A percentile compares a stretch with the other conserved stretches of the same genome.
These are phyloP conservation scores for Incumbomyces lentus DNA, from an alignment of 2,329 filamentous ascomycete species.

Conservation along the genomic window DNA sequence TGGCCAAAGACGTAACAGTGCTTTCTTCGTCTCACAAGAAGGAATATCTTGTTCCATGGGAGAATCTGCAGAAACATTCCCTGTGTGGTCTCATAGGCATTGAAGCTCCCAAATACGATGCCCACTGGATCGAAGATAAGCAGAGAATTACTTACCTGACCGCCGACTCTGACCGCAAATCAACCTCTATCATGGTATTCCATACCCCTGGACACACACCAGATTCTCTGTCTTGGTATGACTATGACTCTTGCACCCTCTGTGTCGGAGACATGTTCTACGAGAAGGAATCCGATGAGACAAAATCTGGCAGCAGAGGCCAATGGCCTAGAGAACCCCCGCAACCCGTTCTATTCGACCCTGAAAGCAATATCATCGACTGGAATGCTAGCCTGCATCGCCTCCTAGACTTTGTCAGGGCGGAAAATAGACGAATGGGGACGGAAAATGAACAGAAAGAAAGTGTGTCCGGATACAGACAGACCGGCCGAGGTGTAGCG, in stretches of 20 bases:
- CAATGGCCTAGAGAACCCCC: conserved; percentile 15
- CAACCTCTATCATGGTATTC: conserved; percentile 10
- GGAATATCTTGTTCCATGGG: conserved; percentile 14
- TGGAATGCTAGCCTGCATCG: conserved; percentile 8
- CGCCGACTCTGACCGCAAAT: background rate
- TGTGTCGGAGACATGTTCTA: conserved; percentile 20
- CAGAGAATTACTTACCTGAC: conserved; percentile 2
- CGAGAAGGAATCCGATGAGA: conserved; percentile 11
- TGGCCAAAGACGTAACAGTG: conserved; percentile 8
- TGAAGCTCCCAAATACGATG: conserved; percentile 13
- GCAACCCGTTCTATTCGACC: conserved; percentile 16
- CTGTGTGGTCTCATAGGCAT: conserved; percentile 12
- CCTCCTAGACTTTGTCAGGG: conserved; percentile 4
- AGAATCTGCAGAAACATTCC: conserved; percentile 16
- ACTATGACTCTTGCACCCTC: conserved; percentile 10
- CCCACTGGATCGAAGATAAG: conserved; percentile 14
- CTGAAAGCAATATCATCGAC: conserved; percentile 12
- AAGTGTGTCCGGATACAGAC: background rate
- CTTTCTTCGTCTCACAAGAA: conserved; percentile 13
- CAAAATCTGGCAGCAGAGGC: conserved; percentile 8
- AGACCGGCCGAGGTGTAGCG: background rate
- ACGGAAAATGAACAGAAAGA: background rate
- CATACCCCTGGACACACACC: conserved; percentile 20
- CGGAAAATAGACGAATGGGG: conserved; percentile 3
- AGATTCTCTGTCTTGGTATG: conserved; percentile 20